Evolutionary conservation across 2,329 filamentous ascomycete species (phyloP), one percentile per base, ranked within the genome.

Genomic region (Hawksworthiomyces lignivorus): DNA sequence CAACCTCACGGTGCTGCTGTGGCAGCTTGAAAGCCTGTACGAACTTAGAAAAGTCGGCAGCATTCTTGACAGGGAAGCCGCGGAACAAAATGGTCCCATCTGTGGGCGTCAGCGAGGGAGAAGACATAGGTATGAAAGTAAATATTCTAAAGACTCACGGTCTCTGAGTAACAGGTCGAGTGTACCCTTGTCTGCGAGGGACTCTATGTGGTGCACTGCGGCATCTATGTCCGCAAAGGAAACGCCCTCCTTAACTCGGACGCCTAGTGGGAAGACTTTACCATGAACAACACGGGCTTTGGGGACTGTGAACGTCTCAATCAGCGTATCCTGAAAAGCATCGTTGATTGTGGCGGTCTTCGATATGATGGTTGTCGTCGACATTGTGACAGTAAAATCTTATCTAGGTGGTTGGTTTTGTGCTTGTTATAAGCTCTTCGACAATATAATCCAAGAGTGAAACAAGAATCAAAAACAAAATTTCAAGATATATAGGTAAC

Each of bases 51-150:
- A 45, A 31, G 27, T 45, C 46, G 1, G 18, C 7, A 6, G 43
- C 30, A 3, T n/a, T 27, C 4, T 39, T 8, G 31, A 48, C 21
- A 9, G 35, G 39, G 17, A 48, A 41, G 2, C 39, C 43, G 20
- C 46, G 43, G 30, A 48, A 45, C 11, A 45, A 21, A 15, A 48
- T 34, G 7, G 39, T 43, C 5, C 46, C 46, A 35, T 42, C n/a
- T n/a, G n/a, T n/a, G n/a, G n/a, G n/a, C n/a, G n/a, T n/a, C n/a
- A n/a, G n/a, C n/a, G n/a, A n/a, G n/a, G n/a, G n/a, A n/a, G n/a
- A n/a, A n/a, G n/a, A n/a, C n/a, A n/a, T n/a, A n/a, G n/a, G n/a
- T n/a, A n/a, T n/a, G n/a, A n/a, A n/a, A n/a, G n/a, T n/a, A n/a
- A n/a, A n/a, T n/a, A n/a, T n/a, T n/a, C n/a, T n/a, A n/a, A n/a